These are phyloP conservation scores for Hanseniaspora thailandica DNA, from an alignment of 805 yeast species.

Conservation along the genomic window DNA sequence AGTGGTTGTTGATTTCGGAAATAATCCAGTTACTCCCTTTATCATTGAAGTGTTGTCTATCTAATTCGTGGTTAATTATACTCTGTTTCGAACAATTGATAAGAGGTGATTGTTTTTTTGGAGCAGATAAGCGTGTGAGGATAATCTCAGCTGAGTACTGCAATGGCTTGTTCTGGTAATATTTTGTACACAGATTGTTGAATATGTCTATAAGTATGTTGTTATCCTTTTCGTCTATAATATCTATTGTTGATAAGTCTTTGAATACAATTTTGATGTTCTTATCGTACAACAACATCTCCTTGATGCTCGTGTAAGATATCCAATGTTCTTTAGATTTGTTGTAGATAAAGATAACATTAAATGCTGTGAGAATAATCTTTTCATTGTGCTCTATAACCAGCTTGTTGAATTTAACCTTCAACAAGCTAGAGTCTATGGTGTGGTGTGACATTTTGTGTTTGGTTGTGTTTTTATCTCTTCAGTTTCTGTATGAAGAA, in stretches of 20 bases:
- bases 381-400: not conserved
- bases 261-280: not conserved
- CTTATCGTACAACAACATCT: not conserved
- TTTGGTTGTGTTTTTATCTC: not conserved
- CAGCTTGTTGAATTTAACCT: not conserved
- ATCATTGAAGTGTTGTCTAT: not conserved
- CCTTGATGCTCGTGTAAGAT: slow-evolving; percentile 3
- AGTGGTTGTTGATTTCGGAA: slow-evolving; percentile 50
- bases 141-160: slow-evolving; percentile 1
- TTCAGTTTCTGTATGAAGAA: not conserved
- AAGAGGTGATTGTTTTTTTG: not conserved
- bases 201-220: not conserved
- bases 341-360: not conserved
- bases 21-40: slow-evolving; percentile 48
- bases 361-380: not conserved
- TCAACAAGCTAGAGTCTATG: not conserved
- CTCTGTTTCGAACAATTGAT: not conserved
- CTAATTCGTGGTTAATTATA: not conserved
- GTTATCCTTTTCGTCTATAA: not conserved
- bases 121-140: not conserved
- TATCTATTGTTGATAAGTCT: not conserved
- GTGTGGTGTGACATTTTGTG: not conserved
- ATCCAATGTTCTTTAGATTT: slow-evolving; percentile 4
- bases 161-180: not conserved
- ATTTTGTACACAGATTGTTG: not conserved